Evolutionary conservation across 2,329 filamentous ascomycete genomes (phyloP), one percentile per base, ranked within the genome.

Genomic region (Neofusicoccum parvum): DNA sequence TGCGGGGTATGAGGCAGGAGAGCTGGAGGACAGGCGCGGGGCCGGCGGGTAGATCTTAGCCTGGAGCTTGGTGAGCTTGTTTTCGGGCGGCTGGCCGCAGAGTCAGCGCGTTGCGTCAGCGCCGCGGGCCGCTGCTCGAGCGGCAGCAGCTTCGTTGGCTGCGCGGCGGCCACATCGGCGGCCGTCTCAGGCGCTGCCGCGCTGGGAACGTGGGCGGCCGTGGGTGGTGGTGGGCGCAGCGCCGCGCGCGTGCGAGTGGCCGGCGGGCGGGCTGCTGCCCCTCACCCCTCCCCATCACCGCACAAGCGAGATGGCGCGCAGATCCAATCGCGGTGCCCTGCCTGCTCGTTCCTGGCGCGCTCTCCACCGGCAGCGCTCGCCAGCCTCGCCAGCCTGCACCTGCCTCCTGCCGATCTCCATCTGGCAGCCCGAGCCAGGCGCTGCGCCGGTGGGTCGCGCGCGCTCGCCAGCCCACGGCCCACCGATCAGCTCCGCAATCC

Each of bases 51-150:
- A 64, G 62, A 54, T 46, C 49, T 64, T 64, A 54, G 62, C 14
- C 39, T 17, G n/a, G 48, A 59, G 63, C 63, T 65, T 65, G 63
- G 63, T 50, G 53, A 65, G 63, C 63, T 65, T 65, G 63, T 54
- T 64, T 64, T 56, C 41, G 36, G 51, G 51, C 7, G 32, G 37
- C 14, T 15, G 15, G 5, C 53, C 43, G 37, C 36, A 12, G 5
- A 15, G n/a, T 20, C 51, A 34, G 48, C 48, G 54, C 36, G 27
- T 58, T 43, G 53, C 36, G 53, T 56, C 53, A 56, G 53, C 53
- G 10, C 20, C 9, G 50, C 50, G 17, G 11, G 34, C 34, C 7
- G 50, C 50, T 36, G 10, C 4, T 17, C 17, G n/a, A 27, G 50
- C 48, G 20, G 50, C 32, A 54, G 32, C 32, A 3, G 43, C 27